Evolutionary conservation across 2,329 filamentous ascomycete genomes (phyloP).

Genomic region (Nigrospora oryzae): DNA sequence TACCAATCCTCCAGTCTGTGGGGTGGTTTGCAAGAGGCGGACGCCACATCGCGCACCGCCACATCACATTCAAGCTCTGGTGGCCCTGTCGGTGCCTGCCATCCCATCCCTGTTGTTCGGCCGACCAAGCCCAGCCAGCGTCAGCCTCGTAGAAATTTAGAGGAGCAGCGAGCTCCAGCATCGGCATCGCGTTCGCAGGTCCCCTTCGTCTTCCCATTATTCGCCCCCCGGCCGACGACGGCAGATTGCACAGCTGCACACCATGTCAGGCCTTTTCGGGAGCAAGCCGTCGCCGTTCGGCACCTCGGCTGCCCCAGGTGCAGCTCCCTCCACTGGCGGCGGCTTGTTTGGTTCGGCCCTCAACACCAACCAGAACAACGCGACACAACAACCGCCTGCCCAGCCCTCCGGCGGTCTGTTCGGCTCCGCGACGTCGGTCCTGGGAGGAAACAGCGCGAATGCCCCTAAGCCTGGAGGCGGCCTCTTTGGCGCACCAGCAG

Average conservation of each 20-base stretch:
- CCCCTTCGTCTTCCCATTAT: too few species aligned
- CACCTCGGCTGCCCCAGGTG: constrained; percentile 2
- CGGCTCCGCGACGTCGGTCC: constrained; percentile 2
- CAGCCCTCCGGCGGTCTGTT: constrained; percentile 6
- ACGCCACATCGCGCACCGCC: too few species aligned
- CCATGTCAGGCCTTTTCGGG: constrained; percentile 11
- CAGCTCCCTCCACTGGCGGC: constrained; percentile 2
- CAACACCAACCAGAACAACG: constrained; percentile 3
- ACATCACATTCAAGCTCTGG: too few species aligned
- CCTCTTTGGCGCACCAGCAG: constrained; percentile 11
- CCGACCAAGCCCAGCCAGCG: too few species aligned
- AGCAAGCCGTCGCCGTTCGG: constrained; percentile 18
- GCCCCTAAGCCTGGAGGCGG: constrained; percentile 6
- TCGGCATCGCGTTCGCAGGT: too few species aligned
- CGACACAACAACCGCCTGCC: constrained; percentile 6
- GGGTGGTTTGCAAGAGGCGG: too few species aligned
- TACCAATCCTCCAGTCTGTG: too few species aligned
- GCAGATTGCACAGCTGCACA: constrained; percentile 6
- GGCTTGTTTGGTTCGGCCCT: constrained; percentile 12
- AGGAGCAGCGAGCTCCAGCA: too few species aligned
- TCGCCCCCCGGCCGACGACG: background rate
- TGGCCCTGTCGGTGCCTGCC: too few species aligned
- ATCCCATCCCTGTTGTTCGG: too few species aligned
- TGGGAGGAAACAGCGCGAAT: background rate
- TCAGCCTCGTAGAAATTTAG: too few species aligned